Conservation (phyloP, 805 yeast genomes). For the Dipodascus geniculatus region DNA sequence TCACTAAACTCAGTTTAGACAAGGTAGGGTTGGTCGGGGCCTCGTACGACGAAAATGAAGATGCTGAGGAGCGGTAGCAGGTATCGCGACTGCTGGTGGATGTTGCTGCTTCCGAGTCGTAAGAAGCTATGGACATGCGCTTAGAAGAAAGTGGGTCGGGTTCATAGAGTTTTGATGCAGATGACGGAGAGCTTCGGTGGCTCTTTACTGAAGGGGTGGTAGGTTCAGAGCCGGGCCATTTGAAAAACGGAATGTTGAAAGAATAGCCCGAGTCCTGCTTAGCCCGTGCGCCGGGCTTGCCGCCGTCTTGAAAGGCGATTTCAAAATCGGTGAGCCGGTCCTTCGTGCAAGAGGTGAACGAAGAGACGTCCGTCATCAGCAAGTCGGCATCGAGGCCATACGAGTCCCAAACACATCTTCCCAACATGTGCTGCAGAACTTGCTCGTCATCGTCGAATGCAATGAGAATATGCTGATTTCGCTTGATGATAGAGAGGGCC, state of each 20-base stretch:
- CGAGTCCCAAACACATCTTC: conserved; percentile 32
- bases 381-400: conserved; percentile 28
- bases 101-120: neutral
- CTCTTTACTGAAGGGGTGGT: neutral
- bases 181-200: neutral
- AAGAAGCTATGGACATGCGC: neutral
- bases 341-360: conserved; percentile 7
- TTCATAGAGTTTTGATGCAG: neutral
- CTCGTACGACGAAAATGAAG: conserved; percentile 1
- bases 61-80: neutral
- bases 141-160: neutral
- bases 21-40: neutral
- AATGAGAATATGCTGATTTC: conserved; percentile 30
- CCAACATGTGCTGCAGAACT: conserved; percentile 30
- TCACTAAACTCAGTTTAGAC: neutral
- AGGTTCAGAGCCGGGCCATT: conserved; percentile 1
- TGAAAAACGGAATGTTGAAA: neutral
- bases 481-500: conserved; percentile 39
- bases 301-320: conserved; percentile 1
- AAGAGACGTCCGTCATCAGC: conserved; percentile 23
- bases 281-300: neutral
- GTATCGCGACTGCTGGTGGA: neutral
- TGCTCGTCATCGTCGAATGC: conserved; percentile 30
- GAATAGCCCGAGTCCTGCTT: neutral
- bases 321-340: conserved; percentile 11